phyloP scores from a whole-genome alignment of 1,139 yeast species.

The Scheffersomyces parashehatae region DNA sequence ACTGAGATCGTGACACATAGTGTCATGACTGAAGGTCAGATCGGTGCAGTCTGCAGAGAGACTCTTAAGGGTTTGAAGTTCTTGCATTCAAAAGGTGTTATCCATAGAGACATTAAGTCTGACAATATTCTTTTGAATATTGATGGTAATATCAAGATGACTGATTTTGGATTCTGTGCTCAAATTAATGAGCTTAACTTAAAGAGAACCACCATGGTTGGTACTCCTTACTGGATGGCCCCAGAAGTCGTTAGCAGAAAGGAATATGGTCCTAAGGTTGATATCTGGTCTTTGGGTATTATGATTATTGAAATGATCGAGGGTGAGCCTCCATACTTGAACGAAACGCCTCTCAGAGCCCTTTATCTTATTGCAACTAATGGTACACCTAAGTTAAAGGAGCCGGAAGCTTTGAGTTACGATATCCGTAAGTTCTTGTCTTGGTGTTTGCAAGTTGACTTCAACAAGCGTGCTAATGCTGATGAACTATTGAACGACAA shows the following conservation, averaged over 20 bases:
- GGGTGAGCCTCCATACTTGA: constrained; percentile 97
- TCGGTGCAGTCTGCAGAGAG: constrained; percentile 94
- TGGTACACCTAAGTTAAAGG: constrained; percentile 91
- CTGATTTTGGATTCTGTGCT: constrained; percentile 92
- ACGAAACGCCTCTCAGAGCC: constrained; percentile 92
- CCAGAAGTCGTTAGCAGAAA: constrained; percentile 95
- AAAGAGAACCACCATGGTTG: constrained; percentile 96
- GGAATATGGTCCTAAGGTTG: constrained; percentile 96
- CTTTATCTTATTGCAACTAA: constrained; percentile 90
- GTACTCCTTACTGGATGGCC: constrained; percentile 99
- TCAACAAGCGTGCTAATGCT: constrained; percentile 82
- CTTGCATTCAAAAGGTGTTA: constrained; percentile 89
- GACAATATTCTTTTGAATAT: constrained; percentile 84
- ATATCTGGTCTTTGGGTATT: constrained; percentile 95
- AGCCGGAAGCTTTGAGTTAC: constrained; percentile 76
- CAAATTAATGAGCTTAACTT: constrained; percentile 84
- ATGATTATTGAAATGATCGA: constrained; percentile 99
- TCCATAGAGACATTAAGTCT: constrained; percentile 94
- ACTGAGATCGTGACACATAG: constrained; percentile 95
- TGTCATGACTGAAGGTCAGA: constrained; percentile 96
- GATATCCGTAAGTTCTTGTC: constrained; percentile 69
- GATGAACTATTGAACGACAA: constrained; percentile 69
- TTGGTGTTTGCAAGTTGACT: constrained; percentile 82
- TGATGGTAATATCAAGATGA: constrained; percentile 87
- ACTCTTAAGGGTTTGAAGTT: constrained; percentile 83